Percentiles rank a stretch among this genome's conserved stretches.
phyloP scores from a whole-genome alignment of 2,329 filamentous ascomycete genomes.

The Rachicladosporium sp. region DNA sequence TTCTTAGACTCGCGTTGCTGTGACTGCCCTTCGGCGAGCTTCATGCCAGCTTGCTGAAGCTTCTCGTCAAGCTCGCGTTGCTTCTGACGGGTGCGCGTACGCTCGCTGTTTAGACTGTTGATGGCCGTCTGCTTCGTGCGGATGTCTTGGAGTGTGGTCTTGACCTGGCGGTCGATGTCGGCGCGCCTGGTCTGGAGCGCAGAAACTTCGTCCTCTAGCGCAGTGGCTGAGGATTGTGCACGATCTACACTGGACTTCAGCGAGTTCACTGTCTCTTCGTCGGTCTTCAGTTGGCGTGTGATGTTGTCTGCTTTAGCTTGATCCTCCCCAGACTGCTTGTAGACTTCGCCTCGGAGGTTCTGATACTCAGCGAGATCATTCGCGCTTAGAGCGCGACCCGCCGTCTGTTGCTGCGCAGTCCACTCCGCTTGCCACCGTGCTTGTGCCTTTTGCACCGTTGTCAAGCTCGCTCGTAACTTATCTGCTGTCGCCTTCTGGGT shows the following conservation, averaged over 20 bases:
- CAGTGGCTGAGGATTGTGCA: constrained; percentile 61
- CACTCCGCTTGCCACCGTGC: constrained; percentile 80
- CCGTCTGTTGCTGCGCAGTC: constrained; percentile 69
- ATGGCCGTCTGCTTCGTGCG: constrained; percentile 82
- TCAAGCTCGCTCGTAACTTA: constrained; percentile 68
- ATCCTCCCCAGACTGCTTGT: constrained; percentile 66
- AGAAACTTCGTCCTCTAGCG: constrained; percentile 58
- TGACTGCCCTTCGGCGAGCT: constrained; percentile 74
- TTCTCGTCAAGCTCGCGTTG: constrained; percentile 87
- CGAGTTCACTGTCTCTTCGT: constrained; percentile 81
- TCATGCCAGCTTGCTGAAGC: constrained; percentile 65
- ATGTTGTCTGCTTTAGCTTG: constrained; percentile 76
- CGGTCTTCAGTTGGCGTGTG: constrained; percentile 78
- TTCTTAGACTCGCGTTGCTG: constrained; percentile 75
- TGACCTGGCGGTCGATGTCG: constrained; percentile 49
- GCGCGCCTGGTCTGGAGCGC: constrained; percentile 57
- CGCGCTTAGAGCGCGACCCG: constrained; percentile 75
- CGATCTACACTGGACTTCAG: constrained; percentile 79
- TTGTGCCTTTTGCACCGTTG: constrained; percentile 78
- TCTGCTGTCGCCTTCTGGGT: constrained; percentile 55
- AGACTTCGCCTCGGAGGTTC: constrained; percentile 69
- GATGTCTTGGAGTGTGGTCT: constrained; percentile 59
- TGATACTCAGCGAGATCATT: constrained; percentile 85
- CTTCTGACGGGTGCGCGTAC: constrained; percentile 66
- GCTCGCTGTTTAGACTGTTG: constrained; percentile 73